These are phyloP conservation scores for Xylaria sp. DNA, from an alignment of 495 filamentous ascomycete species.

Conservation along the genomic window DNA sequence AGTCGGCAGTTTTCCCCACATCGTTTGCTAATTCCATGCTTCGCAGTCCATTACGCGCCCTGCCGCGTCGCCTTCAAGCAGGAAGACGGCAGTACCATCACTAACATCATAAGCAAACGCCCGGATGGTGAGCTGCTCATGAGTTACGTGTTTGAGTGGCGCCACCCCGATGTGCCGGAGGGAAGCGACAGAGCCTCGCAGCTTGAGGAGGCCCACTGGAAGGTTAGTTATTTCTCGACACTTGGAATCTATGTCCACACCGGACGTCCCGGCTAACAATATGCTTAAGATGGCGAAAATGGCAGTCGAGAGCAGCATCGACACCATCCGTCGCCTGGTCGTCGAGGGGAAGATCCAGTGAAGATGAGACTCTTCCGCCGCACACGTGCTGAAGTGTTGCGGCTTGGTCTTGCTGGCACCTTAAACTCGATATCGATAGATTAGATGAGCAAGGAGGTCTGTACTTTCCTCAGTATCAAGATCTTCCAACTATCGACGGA, in stretches of 20 bases:
- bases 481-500: background rate
- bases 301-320: slow-evolving; percentile 49
- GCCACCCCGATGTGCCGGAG: slow-evolving; percentile 37
- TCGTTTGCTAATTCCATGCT: background rate
- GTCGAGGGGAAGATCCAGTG: slow-evolving; percentile 40
- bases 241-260: background rate
- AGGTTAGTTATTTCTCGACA: slow-evolving; percentile 36
- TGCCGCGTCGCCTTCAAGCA: slow-evolving; percentile 47
- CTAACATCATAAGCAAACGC: slow-evolving; percentile 44
- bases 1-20: background rate
- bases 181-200: slow-evolving; percentile 39
- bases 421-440: background rate
- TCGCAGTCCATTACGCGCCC: slow-evolving; percentile 36
- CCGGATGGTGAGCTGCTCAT: slow-evolving; percentile 43
- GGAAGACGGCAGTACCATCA: slow-evolving; percentile 46
- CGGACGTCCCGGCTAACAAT: slow-evolving; percentile 25
- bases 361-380: background rate
- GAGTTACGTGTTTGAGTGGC: slow-evolving; percentile 53
- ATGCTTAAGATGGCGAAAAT: slow-evolving; percentile 44
- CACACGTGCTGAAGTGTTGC: background rate
- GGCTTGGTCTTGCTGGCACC: background rate
- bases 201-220: slow-evolving; percentile 41
- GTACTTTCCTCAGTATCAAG: background rate
- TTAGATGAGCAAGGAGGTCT: background rate
- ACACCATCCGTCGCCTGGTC: slow-evolving; percentile 45